phyloP scores from a whole-genome alignment of 129 eudicot species.

The Pseudognaphalium luteoalbum region DNA sequence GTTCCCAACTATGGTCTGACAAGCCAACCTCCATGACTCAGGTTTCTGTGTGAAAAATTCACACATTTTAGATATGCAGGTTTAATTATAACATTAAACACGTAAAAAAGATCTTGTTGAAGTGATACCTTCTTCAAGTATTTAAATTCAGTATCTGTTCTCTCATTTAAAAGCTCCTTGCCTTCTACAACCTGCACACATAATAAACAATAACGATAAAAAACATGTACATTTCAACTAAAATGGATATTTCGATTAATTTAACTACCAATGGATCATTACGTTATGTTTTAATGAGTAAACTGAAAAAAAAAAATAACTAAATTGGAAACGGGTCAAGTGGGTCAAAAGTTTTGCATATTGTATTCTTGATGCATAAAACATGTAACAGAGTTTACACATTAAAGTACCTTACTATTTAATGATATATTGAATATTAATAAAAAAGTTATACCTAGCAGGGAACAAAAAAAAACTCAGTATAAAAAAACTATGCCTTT shows the following conservation, averaged over 20 bases:
- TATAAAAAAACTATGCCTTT: neutral
- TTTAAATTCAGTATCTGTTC: constrained; percentile 80
- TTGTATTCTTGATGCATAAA: neutral
- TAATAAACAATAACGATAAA: neutral
- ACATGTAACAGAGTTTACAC: neutral
- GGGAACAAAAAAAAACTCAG: neutral
- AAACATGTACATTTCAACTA: neutral
- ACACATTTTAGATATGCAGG: constrained; percentile 11
- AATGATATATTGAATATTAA: neutral
- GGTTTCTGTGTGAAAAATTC: constrained; percentile 61
- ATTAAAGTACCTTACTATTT: too few relatives aligned
- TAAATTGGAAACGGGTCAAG: neutral
- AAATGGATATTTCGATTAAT: neutral
- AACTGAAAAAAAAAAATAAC: neutral
- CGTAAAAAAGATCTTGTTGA: constrained; percentile 8
- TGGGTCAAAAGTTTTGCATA: neutral
- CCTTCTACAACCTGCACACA: constrained; percentile 73
- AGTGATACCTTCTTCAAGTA: constrained; percentile 79
- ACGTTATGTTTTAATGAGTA: neutral
- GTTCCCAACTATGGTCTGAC: constrained; percentile 97
- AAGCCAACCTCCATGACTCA: constrained; percentile 96
- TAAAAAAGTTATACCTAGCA: neutral
- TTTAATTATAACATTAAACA: neutral
- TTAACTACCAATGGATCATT: neutral
- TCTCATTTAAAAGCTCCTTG: constrained; percentile 85